Conservation (phyloP, 495 filamentous ascomycete genomes). For the Parachaetomium inaequale region DNA sequence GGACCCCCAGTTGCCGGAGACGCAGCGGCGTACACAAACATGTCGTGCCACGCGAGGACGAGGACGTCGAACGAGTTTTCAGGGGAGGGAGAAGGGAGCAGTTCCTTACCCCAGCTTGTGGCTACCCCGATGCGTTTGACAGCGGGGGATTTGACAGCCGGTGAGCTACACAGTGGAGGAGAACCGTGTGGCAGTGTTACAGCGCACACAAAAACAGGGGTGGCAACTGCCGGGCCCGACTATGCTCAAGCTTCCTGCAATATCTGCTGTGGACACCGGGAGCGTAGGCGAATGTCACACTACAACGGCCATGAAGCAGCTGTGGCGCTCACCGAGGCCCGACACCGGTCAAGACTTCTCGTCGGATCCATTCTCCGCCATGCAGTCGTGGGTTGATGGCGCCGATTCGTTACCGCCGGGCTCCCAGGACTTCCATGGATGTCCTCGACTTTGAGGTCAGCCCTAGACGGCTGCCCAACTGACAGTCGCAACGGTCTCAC, state of each 20-base stretch:
- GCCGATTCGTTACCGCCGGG: no score
- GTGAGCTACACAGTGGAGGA: not conserved
- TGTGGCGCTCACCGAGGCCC: not conserved
- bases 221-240: not conserved
- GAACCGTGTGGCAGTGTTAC: not conserved
- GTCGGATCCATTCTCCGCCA: not conserved
- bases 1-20: not conserved
- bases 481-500: not conserved
- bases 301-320: not conserved
- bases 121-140: not conserved
- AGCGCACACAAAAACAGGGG: not conserved
- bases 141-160: conserved; percentile 9
- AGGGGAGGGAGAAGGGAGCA: not conserved
- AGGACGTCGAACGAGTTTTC: no score
- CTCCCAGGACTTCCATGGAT: no score
- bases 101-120: not conserved
- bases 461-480: no score
- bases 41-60: not conserved
- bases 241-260: not conserved
- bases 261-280: not conserved
- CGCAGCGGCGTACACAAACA: not conserved
- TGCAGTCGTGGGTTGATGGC: no score
- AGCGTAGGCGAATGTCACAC: not conserved
- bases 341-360: not conserved
- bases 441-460: no score